Conservation (phyloP, 129 eudicot species). For the Artemisia annua region DNA sequence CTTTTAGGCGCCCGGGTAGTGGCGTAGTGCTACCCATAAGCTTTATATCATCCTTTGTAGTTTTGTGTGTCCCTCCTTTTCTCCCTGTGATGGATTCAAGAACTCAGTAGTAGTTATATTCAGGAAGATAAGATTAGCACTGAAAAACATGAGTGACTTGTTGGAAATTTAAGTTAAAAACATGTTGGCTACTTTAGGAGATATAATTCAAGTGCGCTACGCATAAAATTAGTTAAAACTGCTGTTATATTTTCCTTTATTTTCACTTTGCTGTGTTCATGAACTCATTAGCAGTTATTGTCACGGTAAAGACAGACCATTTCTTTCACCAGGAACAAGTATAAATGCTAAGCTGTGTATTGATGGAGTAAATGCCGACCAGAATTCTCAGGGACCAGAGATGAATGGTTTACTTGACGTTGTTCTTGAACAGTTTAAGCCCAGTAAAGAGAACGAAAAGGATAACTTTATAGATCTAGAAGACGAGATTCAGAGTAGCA, state of each 20-base stretch:
- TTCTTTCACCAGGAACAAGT: conserved; percentile 38
- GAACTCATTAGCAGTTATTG: conserved; percentile 7
- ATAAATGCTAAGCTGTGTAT: conserved; percentile 22
- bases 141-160: not conserved
- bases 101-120: not conserved
- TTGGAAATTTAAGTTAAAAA: not conserved
- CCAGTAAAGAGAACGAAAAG: conserved; percentile 22
- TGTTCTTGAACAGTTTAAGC: conserved; percentile 54
- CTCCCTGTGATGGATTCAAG: not conserved
- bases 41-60: not conserved
- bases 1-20: not conserved
- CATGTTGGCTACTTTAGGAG: too few species aligned
- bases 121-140: not conserved
- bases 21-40: not conserved
- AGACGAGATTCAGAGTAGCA: conserved; percentile 25
- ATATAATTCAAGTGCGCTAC: too few species aligned
- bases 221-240: too few species aligned
- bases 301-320: conserved; percentile 60
- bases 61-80: not conserved
- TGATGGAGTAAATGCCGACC: conserved; percentile 17
- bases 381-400: conserved; percentile 32
- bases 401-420: conserved; percentile 34
- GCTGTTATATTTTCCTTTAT: not conserved
- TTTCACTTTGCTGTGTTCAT: not conserved
- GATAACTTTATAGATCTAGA: conserved; percentile 9